phyloP scores from a whole-genome alignment of 352 stramenopile species.

The Phytophthora chlamydospora region DNA sequence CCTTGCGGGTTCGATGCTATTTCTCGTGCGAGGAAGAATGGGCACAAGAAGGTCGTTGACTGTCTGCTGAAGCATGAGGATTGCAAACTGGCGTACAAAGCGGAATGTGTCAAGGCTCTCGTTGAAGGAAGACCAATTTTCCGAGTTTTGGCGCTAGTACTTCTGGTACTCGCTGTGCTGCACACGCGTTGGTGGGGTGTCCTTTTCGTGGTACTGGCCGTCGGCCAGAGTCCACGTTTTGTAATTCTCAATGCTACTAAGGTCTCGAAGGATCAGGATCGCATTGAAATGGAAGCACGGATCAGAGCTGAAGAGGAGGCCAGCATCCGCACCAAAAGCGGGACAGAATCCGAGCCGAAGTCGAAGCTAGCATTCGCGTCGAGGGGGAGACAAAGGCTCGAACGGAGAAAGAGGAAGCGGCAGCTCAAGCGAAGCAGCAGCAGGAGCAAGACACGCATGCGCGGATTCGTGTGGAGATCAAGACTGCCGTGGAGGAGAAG shows the following conservation, averaged over 20 bases:
- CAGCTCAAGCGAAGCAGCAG: not conserved
- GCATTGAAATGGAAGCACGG: conserved; percentile 3
- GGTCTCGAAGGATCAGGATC: not conserved
- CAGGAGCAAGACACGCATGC: conserved; percentile 6
- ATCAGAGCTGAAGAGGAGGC: conserved; percentile 23
- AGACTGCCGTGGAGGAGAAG: conserved; percentile 8
- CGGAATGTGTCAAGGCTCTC: not conserved
- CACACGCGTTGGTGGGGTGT: not conserved
- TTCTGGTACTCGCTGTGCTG: conserved; percentile 8
- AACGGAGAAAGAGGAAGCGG: conserved; percentile 1
- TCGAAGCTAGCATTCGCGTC: conserved; percentile 5
- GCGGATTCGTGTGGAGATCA: conserved; percentile 14
- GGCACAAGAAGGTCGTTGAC: not conserved
- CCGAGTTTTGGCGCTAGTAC: not conserved
- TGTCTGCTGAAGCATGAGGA: conserved; percentile 16
- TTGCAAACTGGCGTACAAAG: conserved; percentile 13
- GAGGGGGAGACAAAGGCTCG: conserved; percentile 1
- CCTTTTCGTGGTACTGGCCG: not conserved
- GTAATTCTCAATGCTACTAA: not conserved
- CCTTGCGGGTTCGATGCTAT: conserved; percentile 3
- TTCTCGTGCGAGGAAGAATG: conserved; percentile 10
- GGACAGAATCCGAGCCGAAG: conserved; percentile 13
- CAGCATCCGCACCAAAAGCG: conserved; percentile 10
- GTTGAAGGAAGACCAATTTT: not conserved
- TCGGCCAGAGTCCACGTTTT: not conserved